Evolutionary conservation across 2,329 filamentous ascomycete genomes (phyloP).

Genomic region (Ceratocystis harringtonii): DNA sequence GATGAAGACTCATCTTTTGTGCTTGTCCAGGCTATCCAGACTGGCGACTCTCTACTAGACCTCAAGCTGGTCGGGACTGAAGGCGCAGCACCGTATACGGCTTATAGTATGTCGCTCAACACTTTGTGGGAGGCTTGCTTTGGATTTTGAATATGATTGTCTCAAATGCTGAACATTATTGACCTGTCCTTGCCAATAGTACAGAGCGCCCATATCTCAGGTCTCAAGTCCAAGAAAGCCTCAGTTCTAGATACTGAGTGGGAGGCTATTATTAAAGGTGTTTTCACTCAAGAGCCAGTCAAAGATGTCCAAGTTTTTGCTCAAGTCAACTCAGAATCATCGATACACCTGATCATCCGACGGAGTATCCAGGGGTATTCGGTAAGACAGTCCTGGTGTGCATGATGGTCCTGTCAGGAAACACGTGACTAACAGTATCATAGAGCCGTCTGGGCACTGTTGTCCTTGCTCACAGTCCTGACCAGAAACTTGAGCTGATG

Average conservation of each 20-base stretch:
- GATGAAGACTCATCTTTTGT: conserved; percentile 36
- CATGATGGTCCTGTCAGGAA: background rate
- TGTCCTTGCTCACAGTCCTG: conserved; percentile 37
- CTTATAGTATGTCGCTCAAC: conserved; percentile 35
- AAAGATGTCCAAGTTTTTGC: conserved; percentile 46
- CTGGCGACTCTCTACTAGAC: conserved; percentile 40
- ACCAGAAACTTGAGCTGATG: conserved; percentile 48
- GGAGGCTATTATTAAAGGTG: conserved; percentile 42
- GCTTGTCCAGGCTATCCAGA: conserved; percentile 43
- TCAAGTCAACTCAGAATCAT: conserved; percentile 36
- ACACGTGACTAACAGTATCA: conserved; percentile 1
- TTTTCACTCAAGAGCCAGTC: conserved; percentile 38
- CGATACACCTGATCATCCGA: conserved; percentile 46
- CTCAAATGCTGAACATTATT: background rate
- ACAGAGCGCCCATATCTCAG: conserved; percentile 35
- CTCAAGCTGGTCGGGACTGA: conserved; percentile 55
- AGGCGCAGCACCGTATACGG: conserved; percentile 43
- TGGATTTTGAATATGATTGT: background rate
- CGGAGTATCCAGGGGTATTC: conserved; percentile 55
- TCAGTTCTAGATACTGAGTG: conserved; percentile 49
- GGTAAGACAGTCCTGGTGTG: conserved; percentile 29
- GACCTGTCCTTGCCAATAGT: conserved; percentile 6
- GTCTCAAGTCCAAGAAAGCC: conserved; percentile 38
- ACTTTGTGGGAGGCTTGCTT: background rate
- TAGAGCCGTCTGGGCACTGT: conserved; percentile 58